A percentile compares a stretch with the other conserved stretches of the same genome.
Evolutionary conservation across 2,329 filamentous ascomycete genomes (phyloP).

Genomic region (Sphaceloma murrayae): DNA sequence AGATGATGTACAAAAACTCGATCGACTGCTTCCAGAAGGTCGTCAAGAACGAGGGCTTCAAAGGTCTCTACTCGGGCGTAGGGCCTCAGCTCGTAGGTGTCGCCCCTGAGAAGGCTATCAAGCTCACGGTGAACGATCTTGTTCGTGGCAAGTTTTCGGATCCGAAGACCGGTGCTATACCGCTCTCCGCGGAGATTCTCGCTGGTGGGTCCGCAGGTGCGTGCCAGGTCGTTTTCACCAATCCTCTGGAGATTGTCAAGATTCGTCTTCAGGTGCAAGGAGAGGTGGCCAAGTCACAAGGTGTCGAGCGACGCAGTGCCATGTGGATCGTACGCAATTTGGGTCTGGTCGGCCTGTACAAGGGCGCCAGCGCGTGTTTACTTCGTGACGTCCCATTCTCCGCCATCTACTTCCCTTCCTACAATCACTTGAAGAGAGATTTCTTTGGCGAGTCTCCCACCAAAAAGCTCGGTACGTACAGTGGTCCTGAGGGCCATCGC

Average conservation of each 20-base stretch:
- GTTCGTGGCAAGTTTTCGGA: conserved; percentile 68
- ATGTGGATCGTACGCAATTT: conserved; percentile 97
- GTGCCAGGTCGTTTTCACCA: conserved; percentile 97
- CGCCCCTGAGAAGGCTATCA: conserved; percentile 98
- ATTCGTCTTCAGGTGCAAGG: conserved; percentile 96
- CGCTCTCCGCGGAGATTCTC: conserved; percentile 61
- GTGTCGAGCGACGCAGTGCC: conserved; percentile 76
- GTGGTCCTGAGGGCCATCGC: neutral
- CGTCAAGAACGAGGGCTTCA: conserved; percentile 80
- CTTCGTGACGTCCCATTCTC: conserved; percentile 96
- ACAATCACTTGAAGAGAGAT: conserved; percentile 88
- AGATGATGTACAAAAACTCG: conserved; percentile 93
- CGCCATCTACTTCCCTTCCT: conserved; percentile 96
- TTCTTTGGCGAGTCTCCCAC: conserved; percentile 80
- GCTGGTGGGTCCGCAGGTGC: conserved; percentile 83
- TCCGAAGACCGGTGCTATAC: conserved; percentile 63
- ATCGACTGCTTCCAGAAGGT: conserved; percentile 92
- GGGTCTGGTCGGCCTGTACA: conserved; percentile 89
- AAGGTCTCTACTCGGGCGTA: conserved; percentile 87
- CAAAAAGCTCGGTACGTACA: conserved; percentile 59
- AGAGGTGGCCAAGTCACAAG: conserved; percentile 76
- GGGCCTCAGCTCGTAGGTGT: conserved; percentile 92
- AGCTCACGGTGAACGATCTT: conserved; percentile 94
- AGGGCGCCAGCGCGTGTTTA: conserved; percentile 88
- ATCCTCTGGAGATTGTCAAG: conserved; percentile 98